Percentiles rank a stretch among this genome's conserved stretches.
phyloP scores from a whole-genome alignment of 495 filamentous ascomycete genomes.

The Jackrogersella multiformis region DNA sequence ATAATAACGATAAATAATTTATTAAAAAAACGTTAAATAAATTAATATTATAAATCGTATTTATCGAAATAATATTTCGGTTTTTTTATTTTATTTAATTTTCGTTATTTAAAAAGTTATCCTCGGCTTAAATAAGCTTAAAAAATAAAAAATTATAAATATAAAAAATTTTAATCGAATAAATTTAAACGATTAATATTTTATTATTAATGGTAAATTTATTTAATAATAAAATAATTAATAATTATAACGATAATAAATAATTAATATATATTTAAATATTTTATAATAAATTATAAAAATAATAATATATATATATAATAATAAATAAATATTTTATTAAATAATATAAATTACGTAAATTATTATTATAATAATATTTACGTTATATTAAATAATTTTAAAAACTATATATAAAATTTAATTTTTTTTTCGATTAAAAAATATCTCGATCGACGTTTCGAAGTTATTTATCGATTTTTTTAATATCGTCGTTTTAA shows the following conservation, averaged over 20 bases:
- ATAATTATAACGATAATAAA: too few relatives aligned
- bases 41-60: not conserved
- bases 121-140: not conserved
- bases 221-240: too few relatives aligned
- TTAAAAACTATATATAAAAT: not conserved
- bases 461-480: constrained; percentile 10
- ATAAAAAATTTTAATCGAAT: not conserved
- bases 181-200: constrained; percentile 3
- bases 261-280: too few relatives aligned
- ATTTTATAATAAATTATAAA: too few relatives aligned
- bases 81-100: not conserved
- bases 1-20: not conserved
- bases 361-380: too few relatives aligned
- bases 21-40: not conserved
- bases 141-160: constrained; percentile 6
- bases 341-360: too few relatives aligned
- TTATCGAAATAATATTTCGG: not conserved
- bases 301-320: too few relatives aligned
- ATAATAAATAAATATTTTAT: too few relatives aligned
- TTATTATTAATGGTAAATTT: too few relatives aligned
- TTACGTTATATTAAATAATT: too few relatives aligned
- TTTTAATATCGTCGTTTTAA: not conserved
- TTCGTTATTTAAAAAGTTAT: not conserved
- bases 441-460: constrained; percentile 4
- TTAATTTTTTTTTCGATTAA: not conserved